Conservation (phyloP, 1,139 yeast genomes). For the Dujonia santamariae region DNA sequence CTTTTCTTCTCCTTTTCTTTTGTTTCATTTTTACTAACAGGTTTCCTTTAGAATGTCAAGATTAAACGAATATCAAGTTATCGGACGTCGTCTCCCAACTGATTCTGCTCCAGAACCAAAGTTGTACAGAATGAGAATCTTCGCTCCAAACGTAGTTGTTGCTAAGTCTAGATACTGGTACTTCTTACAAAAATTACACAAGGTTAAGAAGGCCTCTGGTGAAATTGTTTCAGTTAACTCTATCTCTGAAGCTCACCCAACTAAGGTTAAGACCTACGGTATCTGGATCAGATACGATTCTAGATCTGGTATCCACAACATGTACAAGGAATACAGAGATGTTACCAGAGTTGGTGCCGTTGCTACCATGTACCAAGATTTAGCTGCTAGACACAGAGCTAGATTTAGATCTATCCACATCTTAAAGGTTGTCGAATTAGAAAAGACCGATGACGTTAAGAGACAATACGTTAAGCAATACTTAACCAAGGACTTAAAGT, state of each 20-base stretch:
- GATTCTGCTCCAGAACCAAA: slow-evolving; percentile 99
- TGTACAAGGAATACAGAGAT: slow-evolving; percentile 99
- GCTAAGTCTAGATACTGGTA: slow-evolving; percentile 99
- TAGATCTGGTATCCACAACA: slow-evolving; percentile 99
- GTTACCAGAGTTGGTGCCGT: slow-evolving; percentile 99
- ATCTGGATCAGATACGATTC: slow-evolving; percentile 99
- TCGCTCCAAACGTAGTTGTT: slow-evolving; percentile 98
- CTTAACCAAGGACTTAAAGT: slow-evolving; percentile 92
- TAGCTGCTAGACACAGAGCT: slow-evolving; percentile 99
- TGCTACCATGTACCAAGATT: slow-evolving; percentile 97
- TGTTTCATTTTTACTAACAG: slow-evolving; percentile 16
- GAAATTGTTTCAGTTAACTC: slow-evolving; percentile 92
- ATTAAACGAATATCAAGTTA: slow-evolving; percentile 99
- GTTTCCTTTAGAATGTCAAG: slow-evolving; percentile 58
- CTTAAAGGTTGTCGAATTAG: slow-evolving; percentile 97
- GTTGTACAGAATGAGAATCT: slow-evolving; percentile 99
- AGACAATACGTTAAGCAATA: slow-evolving; percentile 99
- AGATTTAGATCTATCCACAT: slow-evolving; percentile 99
- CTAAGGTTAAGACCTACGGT: slow-evolving; percentile 99
- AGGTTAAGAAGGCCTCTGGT: slow-evolving; percentile 99
- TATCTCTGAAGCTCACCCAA: slow-evolving; percentile 94
- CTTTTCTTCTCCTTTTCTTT: too few species aligned
- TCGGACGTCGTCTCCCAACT: slow-evolving; percentile 99
- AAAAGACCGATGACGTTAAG: slow-evolving; percentile 96
- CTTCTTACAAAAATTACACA: slow-evolving; percentile 98